Evolutionary conservation across 2,329 filamentous ascomycete species (phyloP).

Genomic region (Nothophaeocryptopus gaeumannii): DNA sequence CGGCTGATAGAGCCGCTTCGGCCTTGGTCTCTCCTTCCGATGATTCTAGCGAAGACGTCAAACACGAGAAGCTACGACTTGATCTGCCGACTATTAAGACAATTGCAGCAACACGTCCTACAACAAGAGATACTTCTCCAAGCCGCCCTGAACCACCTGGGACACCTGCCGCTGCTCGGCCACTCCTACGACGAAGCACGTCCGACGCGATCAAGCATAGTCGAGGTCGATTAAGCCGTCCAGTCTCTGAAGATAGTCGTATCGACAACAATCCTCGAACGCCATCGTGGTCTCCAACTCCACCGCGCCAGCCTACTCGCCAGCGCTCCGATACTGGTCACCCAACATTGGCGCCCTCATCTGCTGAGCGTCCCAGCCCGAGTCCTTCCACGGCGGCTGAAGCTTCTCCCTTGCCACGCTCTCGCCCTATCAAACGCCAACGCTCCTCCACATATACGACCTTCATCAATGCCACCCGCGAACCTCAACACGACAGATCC

Average conservation of each 20-base stretch:
- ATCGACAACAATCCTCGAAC: neutral
- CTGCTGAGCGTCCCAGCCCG: no score
- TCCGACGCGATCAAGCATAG: neutral
- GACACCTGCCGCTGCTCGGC: slow-evolving; percentile 6
- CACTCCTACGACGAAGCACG: slow-evolving; percentile 6
- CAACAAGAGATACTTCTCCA: neutral
- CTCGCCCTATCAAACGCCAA: neutral
- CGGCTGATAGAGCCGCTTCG: no score
- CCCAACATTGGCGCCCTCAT: no score
- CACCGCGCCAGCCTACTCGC: neutral
- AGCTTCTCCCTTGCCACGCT: no score
- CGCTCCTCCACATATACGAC: slow-evolving; percentile 3
- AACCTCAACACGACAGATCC: slow-evolving; percentile 2
- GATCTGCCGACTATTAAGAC: neutral
- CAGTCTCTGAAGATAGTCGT: no score
- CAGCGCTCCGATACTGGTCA: no score
- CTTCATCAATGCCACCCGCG: neutral
- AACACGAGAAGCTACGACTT: neutral
- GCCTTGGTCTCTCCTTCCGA: neutral
- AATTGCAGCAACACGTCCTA: neutral
- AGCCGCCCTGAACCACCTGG: no score
- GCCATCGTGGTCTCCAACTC: neutral
- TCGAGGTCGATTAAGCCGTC: no score
- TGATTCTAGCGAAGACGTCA: neutral
- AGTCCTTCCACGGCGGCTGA: no score